phyloP scores from a whole-genome alignment of 805 yeast species.

The Barnettozyma botsteinii region DNA sequence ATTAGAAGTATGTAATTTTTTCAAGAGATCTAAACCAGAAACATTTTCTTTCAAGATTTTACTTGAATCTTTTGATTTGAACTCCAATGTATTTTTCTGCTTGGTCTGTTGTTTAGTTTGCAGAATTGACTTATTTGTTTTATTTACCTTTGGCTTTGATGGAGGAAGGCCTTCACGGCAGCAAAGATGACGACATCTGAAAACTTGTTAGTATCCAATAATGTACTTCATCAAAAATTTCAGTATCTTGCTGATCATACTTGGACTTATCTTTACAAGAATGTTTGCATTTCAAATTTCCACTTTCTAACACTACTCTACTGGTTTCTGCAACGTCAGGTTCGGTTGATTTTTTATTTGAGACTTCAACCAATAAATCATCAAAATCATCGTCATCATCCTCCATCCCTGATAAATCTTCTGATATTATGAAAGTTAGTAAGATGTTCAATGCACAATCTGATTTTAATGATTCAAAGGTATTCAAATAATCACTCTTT shows the following conservation, averaged over 20 bases:
- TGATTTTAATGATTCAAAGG: slow-evolving; percentile 2
- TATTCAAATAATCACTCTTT: slow-evolving; percentile 2
- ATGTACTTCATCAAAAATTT: too few species aligned
- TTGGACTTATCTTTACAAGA: slow-evolving; percentile 33
- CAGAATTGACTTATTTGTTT: background rate
- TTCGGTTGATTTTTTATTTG: slow-evolving; percentile 2
- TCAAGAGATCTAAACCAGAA: slow-evolving; percentile 9
- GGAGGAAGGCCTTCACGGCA: slow-evolving; percentile 40
- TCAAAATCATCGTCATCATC: slow-evolving; percentile 27
- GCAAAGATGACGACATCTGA: slow-evolving; percentile 40
- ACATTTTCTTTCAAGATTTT: background rate
- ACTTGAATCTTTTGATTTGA: background rate
- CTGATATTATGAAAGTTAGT: slow-evolving; percentile 10
- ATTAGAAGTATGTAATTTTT: slow-evolving; percentile 5
- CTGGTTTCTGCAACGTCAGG: background rate
- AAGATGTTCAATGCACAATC: too few species aligned
- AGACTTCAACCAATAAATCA: slow-evolving; percentile 23
- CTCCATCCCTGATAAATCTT: slow-evolving; percentile 17
- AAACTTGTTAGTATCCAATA: slow-evolving; percentile 17
- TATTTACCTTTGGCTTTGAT: slow-evolving; percentile 1
- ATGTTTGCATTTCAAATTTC: slow-evolving; percentile 34
- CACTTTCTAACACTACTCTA: slow-evolving; percentile 26
- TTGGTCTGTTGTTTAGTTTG: background rate
- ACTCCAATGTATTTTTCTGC: background rate
- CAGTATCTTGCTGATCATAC: too few species aligned